These are phyloP conservation scores for Pneumocystis oryctolagi DNA, from an alignment of 1,139 yeast genomes.

Conservation along the genomic window DNA sequence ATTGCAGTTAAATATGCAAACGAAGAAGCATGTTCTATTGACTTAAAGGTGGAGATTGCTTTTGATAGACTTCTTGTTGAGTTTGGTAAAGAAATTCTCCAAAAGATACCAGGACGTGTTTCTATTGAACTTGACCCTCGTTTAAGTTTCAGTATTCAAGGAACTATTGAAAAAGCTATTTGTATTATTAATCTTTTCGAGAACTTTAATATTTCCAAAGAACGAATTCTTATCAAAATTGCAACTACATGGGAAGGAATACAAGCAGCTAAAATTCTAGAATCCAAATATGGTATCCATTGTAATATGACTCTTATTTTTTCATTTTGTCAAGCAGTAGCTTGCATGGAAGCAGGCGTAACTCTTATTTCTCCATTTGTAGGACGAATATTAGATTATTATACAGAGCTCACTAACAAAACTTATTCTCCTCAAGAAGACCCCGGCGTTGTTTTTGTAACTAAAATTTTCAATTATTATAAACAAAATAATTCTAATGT, in stretches of 20 bases:
- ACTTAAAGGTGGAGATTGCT: constrained; percentile 54
- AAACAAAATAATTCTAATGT: constrained; percentile 70
- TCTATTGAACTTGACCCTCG: constrained; percentile 99
- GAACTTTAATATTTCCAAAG: constrained; percentile 69
- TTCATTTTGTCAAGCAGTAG: constrained; percentile 94
- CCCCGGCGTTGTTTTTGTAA: constrained; percentile 93
- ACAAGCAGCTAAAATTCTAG: constrained; percentile 94
- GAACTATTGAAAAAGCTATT: constrained; percentile 80
- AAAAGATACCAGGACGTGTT: constrained; percentile 97
- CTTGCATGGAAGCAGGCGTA: constrained; percentile 94
- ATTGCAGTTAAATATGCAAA: constrained; percentile 73
- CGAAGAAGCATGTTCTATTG: constrained; percentile 22
- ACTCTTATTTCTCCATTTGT: constrained; percentile 97
- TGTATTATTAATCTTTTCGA: constrained; percentile 75
- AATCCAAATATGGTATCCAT: constrained; percentile 80
- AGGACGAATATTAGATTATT: constrained; percentile 98
- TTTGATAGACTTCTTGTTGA: constrained; percentile 87
- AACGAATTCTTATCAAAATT: constrained; percentile 83
- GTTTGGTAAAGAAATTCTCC: constrained; percentile 85
- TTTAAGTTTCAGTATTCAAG: constrained; percentile 86
- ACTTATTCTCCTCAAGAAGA: constrained; percentile 64
- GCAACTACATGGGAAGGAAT: constrained; percentile 99
- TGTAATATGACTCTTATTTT: constrained; percentile 88
- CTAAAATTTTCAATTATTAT: constrained; percentile 86
- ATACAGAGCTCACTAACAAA: constrained; percentile 88